Evolutionary conservation across 495 filamentous ascomycete species (phyloP).

Genomic region (Aspergillus olivimuriae): DNA sequence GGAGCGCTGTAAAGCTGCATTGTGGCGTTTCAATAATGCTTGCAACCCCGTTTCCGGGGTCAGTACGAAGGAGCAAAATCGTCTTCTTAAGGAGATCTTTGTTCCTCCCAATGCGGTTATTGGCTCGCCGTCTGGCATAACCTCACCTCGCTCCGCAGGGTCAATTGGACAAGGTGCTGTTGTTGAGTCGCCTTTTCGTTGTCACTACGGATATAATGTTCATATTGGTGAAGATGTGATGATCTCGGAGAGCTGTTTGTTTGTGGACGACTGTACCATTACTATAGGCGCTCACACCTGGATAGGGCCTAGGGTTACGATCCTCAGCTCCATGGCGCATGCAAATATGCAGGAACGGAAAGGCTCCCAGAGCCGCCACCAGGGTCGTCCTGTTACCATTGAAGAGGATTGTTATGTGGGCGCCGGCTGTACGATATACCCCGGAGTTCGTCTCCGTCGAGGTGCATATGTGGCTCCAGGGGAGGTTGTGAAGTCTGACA

Average conservation of each 20-base stretch:
- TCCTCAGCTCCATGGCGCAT: conserved; percentile 70
- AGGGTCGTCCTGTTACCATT: conserved; percentile 69
- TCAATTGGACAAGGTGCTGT: conserved; percentile 68
- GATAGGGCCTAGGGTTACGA: conserved; percentile 83
- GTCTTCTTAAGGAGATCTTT: conserved; percentile 72
- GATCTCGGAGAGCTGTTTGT: conserved; percentile 79
- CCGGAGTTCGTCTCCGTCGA: conserved; percentile 40
- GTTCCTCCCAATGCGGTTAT: conserved; percentile 35
- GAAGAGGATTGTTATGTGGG: conserved; percentile 90
- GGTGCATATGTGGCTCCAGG: conserved; percentile 42
- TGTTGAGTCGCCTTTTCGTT: conserved; percentile 86
- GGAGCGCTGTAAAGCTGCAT: conserved; percentile 74
- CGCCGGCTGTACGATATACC: conserved; percentile 75
- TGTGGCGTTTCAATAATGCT: conserved; percentile 86
- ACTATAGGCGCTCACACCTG: conserved; percentile 71
- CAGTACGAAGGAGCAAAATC: conserved; percentile 69
- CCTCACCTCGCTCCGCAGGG: conserved; percentile 36
- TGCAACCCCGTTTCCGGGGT: conserved; percentile 72
- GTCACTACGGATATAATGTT: conserved; percentile 96
- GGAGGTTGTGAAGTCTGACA: conserved; percentile 40
- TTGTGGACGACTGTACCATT: conserved; percentile 71
- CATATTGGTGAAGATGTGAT: conserved; percentile 78
- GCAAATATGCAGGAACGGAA: conserved; percentile 70
- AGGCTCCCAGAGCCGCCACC: conserved; percentile 65
- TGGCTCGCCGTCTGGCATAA: conserved; percentile 40